These are phyloP conservation scores for Solioccasus polychromus DNA, from an alignment of 768 basidiomycete genomes.

Conservation along the genomic window DNA sequence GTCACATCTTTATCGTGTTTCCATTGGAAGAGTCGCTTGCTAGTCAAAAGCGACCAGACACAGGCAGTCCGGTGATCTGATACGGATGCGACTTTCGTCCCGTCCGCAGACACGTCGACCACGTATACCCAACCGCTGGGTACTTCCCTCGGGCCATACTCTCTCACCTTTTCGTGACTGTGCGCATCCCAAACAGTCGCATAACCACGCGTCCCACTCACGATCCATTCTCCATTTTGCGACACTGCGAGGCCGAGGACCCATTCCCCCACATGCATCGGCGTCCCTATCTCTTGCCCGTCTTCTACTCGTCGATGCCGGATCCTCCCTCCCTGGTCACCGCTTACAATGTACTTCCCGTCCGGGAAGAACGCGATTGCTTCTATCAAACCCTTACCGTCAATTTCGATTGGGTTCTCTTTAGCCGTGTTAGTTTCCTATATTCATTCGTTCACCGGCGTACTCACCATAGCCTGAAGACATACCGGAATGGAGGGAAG, in stretches of 20 bases:
- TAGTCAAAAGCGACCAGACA: not conserved
- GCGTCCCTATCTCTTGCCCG: not conserved
- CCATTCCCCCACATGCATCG: not conserved
- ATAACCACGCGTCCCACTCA: not conserved
- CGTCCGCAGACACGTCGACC: not conserved
- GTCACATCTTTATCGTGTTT: not conserved
- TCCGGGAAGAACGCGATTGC: no score
- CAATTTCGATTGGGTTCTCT: no score
- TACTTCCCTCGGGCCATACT: no score
- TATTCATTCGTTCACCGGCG: no score
- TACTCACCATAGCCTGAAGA: no score
- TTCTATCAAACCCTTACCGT: no score
- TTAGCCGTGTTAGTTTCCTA: no score
- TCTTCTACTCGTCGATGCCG: not conserved
- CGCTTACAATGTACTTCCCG: no score
- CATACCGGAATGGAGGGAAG: no score
- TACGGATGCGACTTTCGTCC: not conserved
- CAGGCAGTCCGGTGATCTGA: not conserved
- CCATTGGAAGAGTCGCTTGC: not conserved
- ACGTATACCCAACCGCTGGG: not conserved
- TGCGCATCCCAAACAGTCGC: not conserved
- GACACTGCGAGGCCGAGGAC: not conserved
- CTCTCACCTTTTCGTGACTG: not conserved
- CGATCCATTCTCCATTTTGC: not conserved
- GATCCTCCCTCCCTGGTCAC: no score